These are phyloP conservation scores for Aureobasidium zeae DNA, from an alignment of 2,329 filamentous ascomycete genomes.

Conservation along the genomic window DNA sequence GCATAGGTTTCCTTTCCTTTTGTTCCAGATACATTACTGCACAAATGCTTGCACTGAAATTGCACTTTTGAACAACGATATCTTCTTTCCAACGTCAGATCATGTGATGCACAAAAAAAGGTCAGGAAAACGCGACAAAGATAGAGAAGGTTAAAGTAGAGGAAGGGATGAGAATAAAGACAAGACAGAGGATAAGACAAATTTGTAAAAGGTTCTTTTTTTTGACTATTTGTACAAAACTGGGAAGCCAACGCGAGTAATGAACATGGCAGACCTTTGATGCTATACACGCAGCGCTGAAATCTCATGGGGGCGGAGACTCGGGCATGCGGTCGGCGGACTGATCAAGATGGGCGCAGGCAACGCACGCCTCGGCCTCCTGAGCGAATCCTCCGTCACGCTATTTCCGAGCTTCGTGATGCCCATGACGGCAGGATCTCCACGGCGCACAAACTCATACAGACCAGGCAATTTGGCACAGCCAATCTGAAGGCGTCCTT, in stretches of 20 bases:
- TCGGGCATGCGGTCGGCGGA: constrained; percentile 12
- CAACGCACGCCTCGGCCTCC: constrained; percentile 63
- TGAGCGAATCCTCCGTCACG: constrained; percentile 72
- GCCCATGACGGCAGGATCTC: constrained; percentile 80
- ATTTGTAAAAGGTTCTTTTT: background rate
- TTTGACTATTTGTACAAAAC: background rate
- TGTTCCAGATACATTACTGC: no score
- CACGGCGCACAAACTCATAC: constrained; percentile 92
- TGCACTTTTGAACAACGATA: no score
- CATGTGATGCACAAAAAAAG: no score
- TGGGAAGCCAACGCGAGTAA: background rate
- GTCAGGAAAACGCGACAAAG: no score
- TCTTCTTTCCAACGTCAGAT: no score
- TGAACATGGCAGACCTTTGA: background rate
- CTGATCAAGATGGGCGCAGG: constrained; percentile 27
- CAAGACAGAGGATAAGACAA: background rate
- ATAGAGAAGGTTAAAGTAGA: no score
- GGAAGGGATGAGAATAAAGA: no score
- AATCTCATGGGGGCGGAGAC: background rate
- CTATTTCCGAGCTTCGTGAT: constrained; percentile 80
- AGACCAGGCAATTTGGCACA: constrained; percentile 92
- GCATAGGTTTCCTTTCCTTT: no score
- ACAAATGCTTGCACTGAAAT: no score
- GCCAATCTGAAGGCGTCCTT: constrained; percentile 89
- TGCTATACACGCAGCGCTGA: background rate